Conservation (phyloP, 306 rosid species). For the Medicago ruthenica region DNA sequence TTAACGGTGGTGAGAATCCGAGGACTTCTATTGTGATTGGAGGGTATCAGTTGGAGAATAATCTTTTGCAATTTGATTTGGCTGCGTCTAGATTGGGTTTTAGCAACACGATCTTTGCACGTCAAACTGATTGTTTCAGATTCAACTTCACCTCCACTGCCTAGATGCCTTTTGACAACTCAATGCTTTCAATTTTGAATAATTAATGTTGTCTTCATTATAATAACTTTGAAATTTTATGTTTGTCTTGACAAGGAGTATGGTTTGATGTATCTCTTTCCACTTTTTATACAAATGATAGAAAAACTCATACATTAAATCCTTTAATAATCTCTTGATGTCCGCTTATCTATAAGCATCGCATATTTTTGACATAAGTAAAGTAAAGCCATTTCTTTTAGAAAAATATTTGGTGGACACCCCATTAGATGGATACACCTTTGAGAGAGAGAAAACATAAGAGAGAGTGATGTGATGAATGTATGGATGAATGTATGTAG, state of each 20-base stretch:
- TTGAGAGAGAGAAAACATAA: no score
- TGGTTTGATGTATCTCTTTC: no score
- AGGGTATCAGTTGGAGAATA: conserved; percentile 54
- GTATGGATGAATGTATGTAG: no score
- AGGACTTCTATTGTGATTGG: conserved; percentile 53
- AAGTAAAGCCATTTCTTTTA: no score
- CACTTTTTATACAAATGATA: no score
- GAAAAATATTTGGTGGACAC: no score
- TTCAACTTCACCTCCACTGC: conserved; percentile 54
- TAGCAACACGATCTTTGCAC: conserved; percentile 46
- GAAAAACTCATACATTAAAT: no score
- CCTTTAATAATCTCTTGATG: no score
- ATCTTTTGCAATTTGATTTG: conserved; percentile 55
- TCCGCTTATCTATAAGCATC: no score
- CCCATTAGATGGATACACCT: no score
- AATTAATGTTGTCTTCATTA: background rate
- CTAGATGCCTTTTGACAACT: background rate
- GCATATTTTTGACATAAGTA: no score
- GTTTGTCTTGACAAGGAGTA: background rate
- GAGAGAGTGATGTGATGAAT: no score
- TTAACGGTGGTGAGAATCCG: conserved; percentile 47
- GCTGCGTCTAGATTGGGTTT: conserved; percentile 47
- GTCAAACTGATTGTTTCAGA: conserved; percentile 37
- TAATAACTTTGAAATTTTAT: background rate
- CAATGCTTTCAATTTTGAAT: background rate